phyloP scores from a whole-genome alignment of 1,139 yeast species.

The Kurtzmaniella quercitrusa region DNA sequence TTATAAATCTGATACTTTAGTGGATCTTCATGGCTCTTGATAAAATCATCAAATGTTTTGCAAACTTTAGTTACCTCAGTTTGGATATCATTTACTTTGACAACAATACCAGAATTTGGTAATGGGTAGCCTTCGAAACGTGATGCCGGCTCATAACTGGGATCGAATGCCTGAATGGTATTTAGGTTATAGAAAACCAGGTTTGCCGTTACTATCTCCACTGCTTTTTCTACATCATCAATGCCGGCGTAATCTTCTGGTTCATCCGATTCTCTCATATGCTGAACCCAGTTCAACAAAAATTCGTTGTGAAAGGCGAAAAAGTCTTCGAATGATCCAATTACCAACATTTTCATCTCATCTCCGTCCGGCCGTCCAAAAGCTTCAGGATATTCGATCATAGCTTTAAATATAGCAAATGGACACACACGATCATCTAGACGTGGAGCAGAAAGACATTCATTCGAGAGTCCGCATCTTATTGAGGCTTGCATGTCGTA shows the following conservation, averaged over 20 bases:
- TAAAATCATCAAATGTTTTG: conserved; percentile 29
- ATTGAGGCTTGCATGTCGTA: conserved; percentile 39
- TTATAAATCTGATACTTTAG: conserved; percentile 44
- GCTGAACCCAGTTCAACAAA: too few relatives aligned
- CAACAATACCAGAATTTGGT: conserved; percentile 39
- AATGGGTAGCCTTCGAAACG: conserved; percentile 37
- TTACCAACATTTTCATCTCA: conserved; percentile 34
- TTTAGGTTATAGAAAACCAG: conserved; percentile 41
- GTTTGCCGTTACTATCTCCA: conserved; percentile 24
- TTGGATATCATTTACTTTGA: conserved; percentile 39
- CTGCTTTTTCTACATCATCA: conserved; percentile 14
- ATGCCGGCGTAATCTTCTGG: not conserved
- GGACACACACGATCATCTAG: conserved; percentile 46
- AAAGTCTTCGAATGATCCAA: conserved; percentile 43
- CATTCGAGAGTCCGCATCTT: conserved; percentile 37
- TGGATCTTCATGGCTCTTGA: conserved; percentile 22
- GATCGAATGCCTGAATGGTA: conserved; percentile 43
- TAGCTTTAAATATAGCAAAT: conserved; percentile 35
- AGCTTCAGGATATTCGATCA: conserved; percentile 24
- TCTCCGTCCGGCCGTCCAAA: conserved; percentile 16
- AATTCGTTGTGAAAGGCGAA: conserved; percentile 23
- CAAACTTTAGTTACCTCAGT: conserved; percentile 39
- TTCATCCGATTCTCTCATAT: not conserved
- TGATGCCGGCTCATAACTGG: conserved; percentile 36
- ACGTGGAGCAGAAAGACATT: conserved; percentile 41